Evolutionary conservation across 2,329 filamentous ascomycete species (phyloP), one percentile per base, ranked within the genome.

Genomic region (Colletotrichum sp.): DNA sequence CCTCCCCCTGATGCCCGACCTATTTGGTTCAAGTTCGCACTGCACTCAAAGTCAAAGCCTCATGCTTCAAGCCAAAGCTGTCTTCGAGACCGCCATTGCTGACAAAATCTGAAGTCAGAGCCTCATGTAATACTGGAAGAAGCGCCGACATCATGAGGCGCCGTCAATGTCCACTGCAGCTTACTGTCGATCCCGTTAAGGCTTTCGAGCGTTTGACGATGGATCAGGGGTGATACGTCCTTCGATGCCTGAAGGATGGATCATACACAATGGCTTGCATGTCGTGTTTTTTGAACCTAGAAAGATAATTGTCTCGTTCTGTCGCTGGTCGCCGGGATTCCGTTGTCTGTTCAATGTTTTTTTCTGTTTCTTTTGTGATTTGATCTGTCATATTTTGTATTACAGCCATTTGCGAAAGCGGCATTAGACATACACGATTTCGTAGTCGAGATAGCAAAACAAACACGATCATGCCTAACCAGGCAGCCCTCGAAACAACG

Each of bases 31-130:
- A 52, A 52, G 43, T 52, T 52, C 1, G 12, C n/a, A 21, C n/a
- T 13, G n/a, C n/a, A 13, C 43, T 52, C 43, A 21, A 21, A 52
- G 43, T 13, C n/a, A 52, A 52, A 52, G n/a, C 43, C n/a, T 21
- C 43, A 24, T 68, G n/a, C 43, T 21, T 21, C 43, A 52, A 52
- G 43, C n/a, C 43, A 21, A 52, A 21, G 43, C 10, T 21, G n/a
- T 52, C 43, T 52, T 21, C 43, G n/a, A 21, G n/a, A 67, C 66
- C 66, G 71, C 21, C 70, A 64, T 13, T 32, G 30, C 52, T 69
- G 52, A 73, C 64, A 21, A 65, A 43, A n/a, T 73, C 67, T 28
- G 65, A 69, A 55, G 52, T 73, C 36, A 65, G 68, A 62, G 64
- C 55, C 55, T 58, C 55, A 8, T 58, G n/a, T 21, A 52, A 52